Evolutionary conservation across 2,329 filamentous ascomycete genomes (phyloP).

Genomic region (Hypoxylon sp.): DNA sequence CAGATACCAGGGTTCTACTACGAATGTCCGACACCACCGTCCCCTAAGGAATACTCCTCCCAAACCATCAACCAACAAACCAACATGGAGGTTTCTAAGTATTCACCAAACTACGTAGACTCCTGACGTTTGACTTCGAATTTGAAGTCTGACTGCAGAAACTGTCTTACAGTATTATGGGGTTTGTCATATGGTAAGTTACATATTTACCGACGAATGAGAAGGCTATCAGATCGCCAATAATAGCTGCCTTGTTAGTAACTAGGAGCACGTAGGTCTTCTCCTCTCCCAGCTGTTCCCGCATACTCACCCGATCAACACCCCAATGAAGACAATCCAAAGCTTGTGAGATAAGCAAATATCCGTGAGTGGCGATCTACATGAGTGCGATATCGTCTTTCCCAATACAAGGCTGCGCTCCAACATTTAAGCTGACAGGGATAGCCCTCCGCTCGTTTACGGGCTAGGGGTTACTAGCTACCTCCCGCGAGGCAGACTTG

Average conservation of each 20-base stretch:
- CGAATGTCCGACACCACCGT: constrained; percentile 11
- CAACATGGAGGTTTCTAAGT: neutral
- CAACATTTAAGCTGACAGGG: constrained; percentile 6
- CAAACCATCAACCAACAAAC: constrained; percentile 8
- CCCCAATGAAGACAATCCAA: constrained; percentile 6
- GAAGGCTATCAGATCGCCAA: constrained; percentile 16
- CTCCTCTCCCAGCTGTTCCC: constrained; percentile 15
- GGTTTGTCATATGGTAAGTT: constrained; percentile 14
- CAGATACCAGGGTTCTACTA: constrained; percentile 13
- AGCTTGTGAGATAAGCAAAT: constrained; percentile 35
- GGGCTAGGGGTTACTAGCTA: constrained; percentile 11
- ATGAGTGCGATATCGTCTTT: constrained; percentile 2
- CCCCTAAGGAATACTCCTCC: neutral
- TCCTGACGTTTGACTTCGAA: constrained; percentile 11
- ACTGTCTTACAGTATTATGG: constrained; percentile 11
- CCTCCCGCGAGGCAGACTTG: constrained; percentile 28
- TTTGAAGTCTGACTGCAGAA: constrained; percentile 31
- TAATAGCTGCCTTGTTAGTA: constrained; percentile 11
- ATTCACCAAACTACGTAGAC: constrained; percentile 3
- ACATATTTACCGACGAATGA: constrained; percentile 13
- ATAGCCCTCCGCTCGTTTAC: constrained; percentile 9
- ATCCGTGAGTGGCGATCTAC: neutral
- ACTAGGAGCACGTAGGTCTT: constrained; percentile 1
- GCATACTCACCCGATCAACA: constrained; percentile 16
- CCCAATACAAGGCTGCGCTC: constrained; percentile 8